phyloP scores from a whole-genome alignment of 2,329 filamentous ascomycete genomes.

The Cercospora sp. region DNA sequence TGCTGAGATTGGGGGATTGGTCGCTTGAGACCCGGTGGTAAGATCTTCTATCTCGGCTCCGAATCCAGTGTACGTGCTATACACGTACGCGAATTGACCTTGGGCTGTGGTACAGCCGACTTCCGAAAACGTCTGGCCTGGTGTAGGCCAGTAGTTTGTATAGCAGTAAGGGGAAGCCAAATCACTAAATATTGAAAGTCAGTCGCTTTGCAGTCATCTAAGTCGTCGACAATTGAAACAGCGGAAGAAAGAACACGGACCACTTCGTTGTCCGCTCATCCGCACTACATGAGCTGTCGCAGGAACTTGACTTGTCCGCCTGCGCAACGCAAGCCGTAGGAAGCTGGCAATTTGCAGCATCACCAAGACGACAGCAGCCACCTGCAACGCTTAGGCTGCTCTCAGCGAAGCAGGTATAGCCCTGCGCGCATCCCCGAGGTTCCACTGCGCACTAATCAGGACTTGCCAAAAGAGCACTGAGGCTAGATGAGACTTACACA shows the following conservation, averaged over 20 bases:
- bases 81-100: constrained; percentile 5
- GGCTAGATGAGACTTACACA: not conserved
- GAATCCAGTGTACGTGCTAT: constrained; percentile 12
- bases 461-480: not conserved
- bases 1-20: not conserved
- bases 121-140: not conserved
- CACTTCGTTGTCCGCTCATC: constrained; percentile 4
- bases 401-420: constrained; percentile 8
- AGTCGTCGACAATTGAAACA: not conserved
- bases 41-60: constrained; percentile 1
- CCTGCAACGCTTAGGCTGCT: constrained; percentile 1
- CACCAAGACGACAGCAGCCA: constrained; percentile 12
- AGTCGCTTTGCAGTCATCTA: not conserved
- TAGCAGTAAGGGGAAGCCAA: constrained; percentile 7
- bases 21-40: not conserved
- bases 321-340: constrained; percentile 11
- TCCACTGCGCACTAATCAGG: not conserved
- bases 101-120: constrained; percentile 8
- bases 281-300: constrained; percentile 5
- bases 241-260: not conserved
- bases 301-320: not conserved
- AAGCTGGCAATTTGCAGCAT: constrained; percentile 8
- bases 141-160: constrained; percentile 12
- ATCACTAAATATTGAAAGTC: not conserved
- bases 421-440: not conserved